Evolutionary conservation across 345 rosid species (phyloP), one percentile per base, ranked within the genome.

Genomic region (Hevea brasiliensis): DNA sequence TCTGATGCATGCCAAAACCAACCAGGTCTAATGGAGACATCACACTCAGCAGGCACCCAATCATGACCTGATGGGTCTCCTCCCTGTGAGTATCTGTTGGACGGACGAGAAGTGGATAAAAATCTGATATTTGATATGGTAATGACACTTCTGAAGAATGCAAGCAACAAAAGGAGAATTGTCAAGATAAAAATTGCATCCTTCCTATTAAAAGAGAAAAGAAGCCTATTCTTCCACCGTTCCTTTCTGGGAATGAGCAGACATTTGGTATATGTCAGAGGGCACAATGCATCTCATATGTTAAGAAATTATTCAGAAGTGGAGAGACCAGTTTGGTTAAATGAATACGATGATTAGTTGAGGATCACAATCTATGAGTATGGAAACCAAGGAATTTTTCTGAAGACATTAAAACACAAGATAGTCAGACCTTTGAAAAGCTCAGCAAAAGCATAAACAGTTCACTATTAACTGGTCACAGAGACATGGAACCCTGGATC

Each of bases 1-100:
- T 94, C 92, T 18, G 83, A 83, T 12, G 87, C 86, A 67, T 92
- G 98, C 98, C 98, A 92, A 83, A 94, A 94, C 98, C 97, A 92
- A 65, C 98, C 97, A 1, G 86, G 92, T 72, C 97, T 76, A 69
- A 94, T 92, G 26, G 93, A 94, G 65, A 94, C 97, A 80, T 90
- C 98, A 58, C 98, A 94, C 72, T 94, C 98, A 10, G 92, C 87
- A 29, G 97, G 95, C 51, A 94, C 90, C 97, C 97, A 92, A 76
- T 92, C 94, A 40, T 81, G 82, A 47, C 97, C 97, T 0, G 29
- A 72, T 0, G 85, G 83, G 77, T 94, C 98, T 73, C 98, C 97
- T 51, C 64, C 68, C 60, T 77, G 79, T 5, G 80, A 80, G 72
- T 90, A 94, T 72, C 93, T 93, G 78, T 71, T 57, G 29, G 58